Conservation (phyloP, 371 early-diverging fungal genomes). For the Dichotomocladium elegans region DNA sequence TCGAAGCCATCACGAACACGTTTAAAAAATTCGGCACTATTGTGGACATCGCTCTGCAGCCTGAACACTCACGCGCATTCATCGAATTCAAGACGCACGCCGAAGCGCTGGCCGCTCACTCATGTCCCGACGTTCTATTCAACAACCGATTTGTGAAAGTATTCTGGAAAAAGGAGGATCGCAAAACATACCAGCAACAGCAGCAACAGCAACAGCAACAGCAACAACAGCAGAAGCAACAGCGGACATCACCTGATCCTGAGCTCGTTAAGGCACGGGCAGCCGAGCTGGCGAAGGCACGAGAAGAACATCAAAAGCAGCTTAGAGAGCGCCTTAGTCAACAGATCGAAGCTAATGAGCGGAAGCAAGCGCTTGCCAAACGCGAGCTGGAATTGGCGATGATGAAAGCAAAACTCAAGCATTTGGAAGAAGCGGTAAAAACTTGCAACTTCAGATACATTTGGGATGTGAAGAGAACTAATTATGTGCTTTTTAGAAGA, state of each 20-base stretch:
- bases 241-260: slow-evolving; percentile 27
- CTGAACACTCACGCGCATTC: slow-evolving; percentile 42
- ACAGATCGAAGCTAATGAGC: slow-evolving; percentile 52
- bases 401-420: not conserved
- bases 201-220: not conserved
- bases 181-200: not conserved
- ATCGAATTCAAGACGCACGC: slow-evolving; percentile 51
- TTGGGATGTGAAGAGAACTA: too few relatives aligned
- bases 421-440: slow-evolving; percentile 6
- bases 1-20: slow-evolving; percentile 61
- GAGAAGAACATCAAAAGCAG: slow-evolving; percentile 37
- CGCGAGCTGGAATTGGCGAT: slow-evolving; percentile 2
- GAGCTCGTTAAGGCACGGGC: slow-evolving; percentile 31
- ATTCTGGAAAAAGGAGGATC: slow-evolving; percentile 45
- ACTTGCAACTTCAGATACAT: too few relatives aligned
- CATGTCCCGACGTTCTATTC: slow-evolving; percentile 68
- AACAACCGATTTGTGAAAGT: slow-evolving; percentile 78
- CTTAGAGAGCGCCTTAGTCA: slow-evolving; percentile 47
- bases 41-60: slow-evolving; percentile 58
- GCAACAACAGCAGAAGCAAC: not conserved
- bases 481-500: too few relatives aligned
- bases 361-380: slow-evolving; percentile 8
- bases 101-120: slow-evolving; percentile 63
- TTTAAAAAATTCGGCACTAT: slow-evolving; percentile 73
- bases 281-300: slow-evolving; percentile 27